Evolutionary conservation across 352 stramenopile species (phyloP).

Genomic region (Globisporangium echinulatum): DNA sequence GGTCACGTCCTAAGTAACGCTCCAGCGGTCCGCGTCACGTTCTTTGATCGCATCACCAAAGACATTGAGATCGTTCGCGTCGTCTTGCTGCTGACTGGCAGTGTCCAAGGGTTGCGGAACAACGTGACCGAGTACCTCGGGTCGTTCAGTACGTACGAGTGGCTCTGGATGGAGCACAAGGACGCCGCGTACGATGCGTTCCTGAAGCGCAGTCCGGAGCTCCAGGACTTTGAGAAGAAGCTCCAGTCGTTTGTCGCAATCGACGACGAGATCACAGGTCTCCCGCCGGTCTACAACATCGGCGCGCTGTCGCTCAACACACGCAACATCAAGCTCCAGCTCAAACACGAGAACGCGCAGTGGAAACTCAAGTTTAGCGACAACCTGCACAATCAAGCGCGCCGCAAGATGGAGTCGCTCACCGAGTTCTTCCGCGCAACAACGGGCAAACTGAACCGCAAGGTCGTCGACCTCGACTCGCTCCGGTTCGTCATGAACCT

Average conservation of each 20-base stretch:
- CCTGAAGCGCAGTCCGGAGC: conserved; percentile 88
- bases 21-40: conserved; percentile 65
- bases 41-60: conserved; percentile 98
- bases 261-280: conserved; percentile 91
- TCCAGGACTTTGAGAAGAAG: conserved; percentile 97
- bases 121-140: conserved; percentile 96
- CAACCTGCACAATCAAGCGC: conserved; percentile 94
- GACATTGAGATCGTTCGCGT: conserved; percentile 99
- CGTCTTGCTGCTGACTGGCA: conserved; percentile 95
- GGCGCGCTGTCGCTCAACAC: conserved; percentile 96
- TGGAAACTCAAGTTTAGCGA: conserved; percentile 98
- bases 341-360: conserved; percentile 93
- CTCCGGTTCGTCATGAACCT: conserved; percentile 97
- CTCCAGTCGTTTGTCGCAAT: conserved; percentile 94
- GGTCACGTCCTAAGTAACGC: not conserved
- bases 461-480: conserved; percentile 95
- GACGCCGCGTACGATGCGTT: conserved; percentile 94
- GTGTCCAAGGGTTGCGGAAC: conserved; percentile 95
- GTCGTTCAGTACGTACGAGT: conserved; percentile 95
- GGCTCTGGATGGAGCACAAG: conserved; percentile 98
- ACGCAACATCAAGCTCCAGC: conserved; percentile 94
- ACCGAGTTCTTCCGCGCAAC: conserved; percentile 96
- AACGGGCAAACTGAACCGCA: conserved; percentile 90
- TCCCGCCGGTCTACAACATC: conserved; percentile 92
- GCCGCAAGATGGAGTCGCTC: conserved; percentile 89